These are phyloP conservation scores for Yarrowia osloensis DNA, from an alignment of 805 yeast genomes.

Conservation along the genomic window DNA sequence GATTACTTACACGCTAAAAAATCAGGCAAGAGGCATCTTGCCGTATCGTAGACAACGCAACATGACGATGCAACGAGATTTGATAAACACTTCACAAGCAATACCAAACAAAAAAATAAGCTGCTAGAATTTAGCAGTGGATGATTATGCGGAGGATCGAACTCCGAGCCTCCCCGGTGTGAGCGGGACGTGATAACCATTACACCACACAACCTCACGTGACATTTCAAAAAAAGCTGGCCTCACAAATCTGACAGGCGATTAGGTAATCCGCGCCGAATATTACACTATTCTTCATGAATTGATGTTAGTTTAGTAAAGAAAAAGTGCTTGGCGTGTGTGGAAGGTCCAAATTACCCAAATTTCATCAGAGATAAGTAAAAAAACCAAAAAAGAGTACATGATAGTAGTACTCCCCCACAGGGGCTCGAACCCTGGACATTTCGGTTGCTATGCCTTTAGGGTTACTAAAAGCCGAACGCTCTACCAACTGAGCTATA, in stretches of 20 bases:
- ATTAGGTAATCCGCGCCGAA: neutral
- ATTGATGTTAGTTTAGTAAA: too few species aligned
- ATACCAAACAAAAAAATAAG: neutral
- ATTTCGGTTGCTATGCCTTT: slow-evolving; percentile 47
- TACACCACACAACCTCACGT: slow-evolving; percentile 30
- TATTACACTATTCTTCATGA: too few species aligned
- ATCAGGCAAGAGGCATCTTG: too few species aligned
- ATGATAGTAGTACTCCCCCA: too few species aligned
- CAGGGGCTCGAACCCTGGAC: slow-evolving; percentile 68
- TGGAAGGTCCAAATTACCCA: too few species aligned
- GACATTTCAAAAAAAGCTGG: neutral
- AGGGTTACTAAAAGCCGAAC: slow-evolving; percentile 30
- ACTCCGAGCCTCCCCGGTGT: slow-evolving; percentile 31
- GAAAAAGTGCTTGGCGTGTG: too few species aligned
- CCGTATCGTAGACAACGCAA: too few species aligned
- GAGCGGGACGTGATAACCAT: slow-evolving; percentile 30
- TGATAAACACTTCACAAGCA: too few species aligned
- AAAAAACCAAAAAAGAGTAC: too few species aligned
- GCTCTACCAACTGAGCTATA: slow-evolving; percentile 31
- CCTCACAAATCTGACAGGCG: neutral
- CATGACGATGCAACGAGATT: too few species aligned
- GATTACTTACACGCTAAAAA: neutral
- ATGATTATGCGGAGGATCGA: slow-evolving; percentile 27
- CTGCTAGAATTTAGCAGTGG: neutral
- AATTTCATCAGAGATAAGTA: too few species aligned